Evolutionary conservation across 345 rosid species (phyloP).

Genomic region (Isatis tinctoria): DNA sequence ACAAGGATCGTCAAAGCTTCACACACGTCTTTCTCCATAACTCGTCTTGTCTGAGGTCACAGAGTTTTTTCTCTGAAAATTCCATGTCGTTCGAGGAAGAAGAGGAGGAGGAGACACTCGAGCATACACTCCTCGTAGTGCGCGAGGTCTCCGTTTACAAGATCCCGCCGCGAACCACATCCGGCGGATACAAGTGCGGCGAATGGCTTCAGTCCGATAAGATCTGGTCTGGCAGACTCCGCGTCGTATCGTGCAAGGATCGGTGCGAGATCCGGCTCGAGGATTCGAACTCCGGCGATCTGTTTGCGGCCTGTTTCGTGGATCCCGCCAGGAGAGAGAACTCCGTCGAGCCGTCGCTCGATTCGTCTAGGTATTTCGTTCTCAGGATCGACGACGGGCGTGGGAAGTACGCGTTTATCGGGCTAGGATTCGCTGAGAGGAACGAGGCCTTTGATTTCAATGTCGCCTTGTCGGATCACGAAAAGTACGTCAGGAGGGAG

Average conservation of each 20-base stretch:
- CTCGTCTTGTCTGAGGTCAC: not conserved
- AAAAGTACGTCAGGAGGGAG: conserved; percentile 81
- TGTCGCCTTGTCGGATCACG: conserved; percentile 96
- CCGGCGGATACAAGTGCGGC: conserved; percentile 98
- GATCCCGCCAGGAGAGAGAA: conserved; percentile 77
- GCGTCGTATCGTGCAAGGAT: conserved; percentile 90
- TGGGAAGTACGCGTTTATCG: conserved; percentile 95
- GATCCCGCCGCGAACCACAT: conserved; percentile 90
- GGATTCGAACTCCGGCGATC: conserved; percentile 86
- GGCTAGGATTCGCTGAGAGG: conserved; percentile 87
- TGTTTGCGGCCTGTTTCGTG: conserved; percentile 94
- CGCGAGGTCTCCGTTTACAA: conserved; percentile 91
- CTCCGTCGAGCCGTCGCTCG: conserved; percentile 94
- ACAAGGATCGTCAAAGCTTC: conserved; percentile 16
- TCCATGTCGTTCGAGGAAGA: conserved; percentile 85
- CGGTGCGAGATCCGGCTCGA: conserved; percentile 98
- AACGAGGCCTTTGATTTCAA: conserved; percentile 99
- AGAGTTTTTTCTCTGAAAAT: not conserved
- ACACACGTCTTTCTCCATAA: conserved; percentile 26
- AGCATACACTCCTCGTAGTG: conserved; percentile 94
- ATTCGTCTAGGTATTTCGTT: conserved; percentile 92
- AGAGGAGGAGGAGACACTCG: conserved; percentile 81
- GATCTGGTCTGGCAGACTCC: conserved; percentile 99
- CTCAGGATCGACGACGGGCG: conserved; percentile 90
- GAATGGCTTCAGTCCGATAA: conserved; percentile 98